phyloP scores from a whole-genome alignment of 2,329 filamentous ascomycete species.

The Graphilbum fragrans region DNA sequence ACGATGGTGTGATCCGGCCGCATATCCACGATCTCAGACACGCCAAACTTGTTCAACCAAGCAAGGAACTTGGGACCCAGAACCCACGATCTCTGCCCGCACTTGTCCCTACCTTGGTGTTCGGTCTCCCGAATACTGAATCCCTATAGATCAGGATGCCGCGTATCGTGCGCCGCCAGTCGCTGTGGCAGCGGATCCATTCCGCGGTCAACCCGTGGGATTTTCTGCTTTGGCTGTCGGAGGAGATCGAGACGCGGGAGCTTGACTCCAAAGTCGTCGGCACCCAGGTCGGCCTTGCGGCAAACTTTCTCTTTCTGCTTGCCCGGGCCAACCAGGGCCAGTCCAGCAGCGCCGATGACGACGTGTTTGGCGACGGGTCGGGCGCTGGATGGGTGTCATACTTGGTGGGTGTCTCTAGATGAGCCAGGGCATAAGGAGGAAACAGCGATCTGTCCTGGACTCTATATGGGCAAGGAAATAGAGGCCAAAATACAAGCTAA shows the following conservation, averaged over 20 bases:
- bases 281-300: slow-evolving; percentile 57
- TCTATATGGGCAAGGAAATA: too few relatives aligned
- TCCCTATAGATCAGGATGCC: slow-evolving; percentile 32
- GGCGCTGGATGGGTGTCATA: slow-evolving; percentile 10
- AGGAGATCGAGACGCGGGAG: slow-evolving; percentile 83
- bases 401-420: slow-evolving; percentile 5
- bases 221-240: slow-evolving; percentile 79
- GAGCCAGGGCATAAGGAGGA: not conserved
- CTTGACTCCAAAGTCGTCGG: slow-evolving; percentile 78
- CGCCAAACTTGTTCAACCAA: too few relatives aligned
- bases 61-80: too few relatives aligned
- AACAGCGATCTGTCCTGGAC: not conserved
- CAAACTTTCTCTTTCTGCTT: slow-evolving; percentile 73
- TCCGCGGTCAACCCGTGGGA: slow-evolving; percentile 78
- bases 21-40: too few relatives aligned
- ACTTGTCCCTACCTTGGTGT: too few relatives aligned
- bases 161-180: slow-evolving; percentile 73
- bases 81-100: too few relatives aligned
- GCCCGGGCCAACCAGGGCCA: slow-evolving; percentile 64
- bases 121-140: too few relatives aligned
- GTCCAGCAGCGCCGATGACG: slow-evolving; percentile 38
- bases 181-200: slow-evolving; percentile 69
- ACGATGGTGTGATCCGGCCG: not conserved
- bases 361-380: slow-evolving; percentile 64
- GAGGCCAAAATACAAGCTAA: slow-evolving; percentile 4